These are phyloP conservation scores for Kitagawia praeruptora DNA, from an alignment of 129 eudicot species.

Conservation along the genomic window DNA sequence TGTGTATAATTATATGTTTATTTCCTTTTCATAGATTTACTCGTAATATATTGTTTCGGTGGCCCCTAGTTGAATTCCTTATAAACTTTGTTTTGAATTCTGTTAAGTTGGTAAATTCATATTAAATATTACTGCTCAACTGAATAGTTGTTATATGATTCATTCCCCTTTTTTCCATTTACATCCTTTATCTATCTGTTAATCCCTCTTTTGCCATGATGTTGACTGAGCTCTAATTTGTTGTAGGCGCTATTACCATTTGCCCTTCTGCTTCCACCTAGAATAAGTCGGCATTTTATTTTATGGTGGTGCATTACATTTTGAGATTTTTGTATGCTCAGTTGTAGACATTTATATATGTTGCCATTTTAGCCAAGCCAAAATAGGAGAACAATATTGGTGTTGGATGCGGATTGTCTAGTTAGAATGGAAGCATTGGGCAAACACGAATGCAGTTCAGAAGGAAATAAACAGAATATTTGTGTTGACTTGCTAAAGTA, in stretches of 20 bases:
- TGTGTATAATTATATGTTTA: not conserved
- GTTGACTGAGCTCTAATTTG: no score
- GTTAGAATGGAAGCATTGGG: not conserved
- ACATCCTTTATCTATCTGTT: no score
- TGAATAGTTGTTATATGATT: no score
- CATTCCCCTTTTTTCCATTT: no score
- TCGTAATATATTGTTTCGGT: not conserved
- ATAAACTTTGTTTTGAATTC: not conserved
- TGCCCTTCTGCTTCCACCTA: no score
- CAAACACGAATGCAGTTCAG: not conserved
- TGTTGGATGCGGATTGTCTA: not conserved
- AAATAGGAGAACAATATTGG: not conserved
- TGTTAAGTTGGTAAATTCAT: not conserved
- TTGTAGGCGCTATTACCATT: no score
- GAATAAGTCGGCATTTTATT: no score
- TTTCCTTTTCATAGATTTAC: not conserved
- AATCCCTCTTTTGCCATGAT: no score
- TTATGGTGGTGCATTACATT: not conserved
- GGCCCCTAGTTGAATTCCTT: not conserved
- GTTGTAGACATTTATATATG: no score
- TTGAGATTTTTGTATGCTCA: not conserved
- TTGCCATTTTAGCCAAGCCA: not conserved
- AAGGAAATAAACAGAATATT: not conserved
- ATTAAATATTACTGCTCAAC: no score
- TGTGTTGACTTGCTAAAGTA: not conserved